Evolutionary conservation across 371 early-diverging fungal species (phyloP).

Genomic region (Dinochytrium kinnereticum): DNA sequence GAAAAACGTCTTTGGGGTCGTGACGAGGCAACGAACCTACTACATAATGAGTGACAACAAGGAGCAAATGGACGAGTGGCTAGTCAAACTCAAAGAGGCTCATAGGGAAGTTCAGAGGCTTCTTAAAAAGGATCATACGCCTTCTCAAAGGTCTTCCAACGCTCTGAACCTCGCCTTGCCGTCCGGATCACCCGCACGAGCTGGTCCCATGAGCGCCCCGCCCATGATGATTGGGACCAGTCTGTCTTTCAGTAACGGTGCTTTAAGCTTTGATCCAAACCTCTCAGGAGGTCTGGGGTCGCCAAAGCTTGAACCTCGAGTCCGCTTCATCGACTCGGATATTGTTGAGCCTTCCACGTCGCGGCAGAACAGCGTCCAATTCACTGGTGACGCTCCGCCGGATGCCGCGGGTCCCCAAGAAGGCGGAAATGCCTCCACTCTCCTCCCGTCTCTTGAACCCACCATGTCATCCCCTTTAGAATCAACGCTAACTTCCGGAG

Average conservation of each 20-base stretch:
- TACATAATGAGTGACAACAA: conserved; percentile 74
- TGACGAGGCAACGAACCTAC: conserved; percentile 75
- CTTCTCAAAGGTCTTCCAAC: neutral
- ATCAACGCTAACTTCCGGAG: neutral
- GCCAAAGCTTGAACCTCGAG: neutral
- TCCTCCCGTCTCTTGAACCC: neutral
- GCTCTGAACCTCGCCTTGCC: neutral
- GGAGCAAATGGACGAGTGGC: conserved; percentile 74
- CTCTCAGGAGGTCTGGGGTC: no score
- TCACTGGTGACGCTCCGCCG: neutral
- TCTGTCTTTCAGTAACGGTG: no score
- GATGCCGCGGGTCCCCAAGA: neutral
- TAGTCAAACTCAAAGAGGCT: conserved; percentile 39
- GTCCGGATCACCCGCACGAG: neutral
- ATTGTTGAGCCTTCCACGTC: neutral
- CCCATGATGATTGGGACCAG: no score
- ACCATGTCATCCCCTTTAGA: neutral
- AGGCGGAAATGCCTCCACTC: neutral
- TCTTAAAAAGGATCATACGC: neutral
- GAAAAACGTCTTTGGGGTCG: conserved; percentile 74
- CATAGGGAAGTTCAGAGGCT: conserved; percentile 24
- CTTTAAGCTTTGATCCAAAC: no score
- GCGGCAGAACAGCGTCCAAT: neutral
- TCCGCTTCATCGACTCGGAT: neutral
- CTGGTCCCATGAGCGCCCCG: neutral